Conservation (phyloP, 2,329 filamentous ascomycete genomes). For the Diaporthe vexans region DNA sequence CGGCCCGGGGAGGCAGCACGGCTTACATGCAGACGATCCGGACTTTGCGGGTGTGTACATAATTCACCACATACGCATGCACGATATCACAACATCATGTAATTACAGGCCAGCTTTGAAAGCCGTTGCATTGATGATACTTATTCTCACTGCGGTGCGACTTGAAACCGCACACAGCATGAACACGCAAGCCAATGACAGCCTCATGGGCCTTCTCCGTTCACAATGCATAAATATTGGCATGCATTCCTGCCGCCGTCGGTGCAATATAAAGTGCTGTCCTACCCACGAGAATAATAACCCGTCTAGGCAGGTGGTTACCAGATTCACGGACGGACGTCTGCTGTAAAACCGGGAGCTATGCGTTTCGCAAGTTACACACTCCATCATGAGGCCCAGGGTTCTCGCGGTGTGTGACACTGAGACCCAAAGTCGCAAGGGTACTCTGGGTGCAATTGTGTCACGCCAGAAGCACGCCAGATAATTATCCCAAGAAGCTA, state of each 20-base stretch:
- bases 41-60: neutral
- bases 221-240: slow-evolving; percentile 25
- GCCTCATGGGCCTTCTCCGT: neutral
- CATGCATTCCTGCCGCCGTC: slow-evolving; percentile 17
- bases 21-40: neutral
- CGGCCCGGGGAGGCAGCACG: neutral
- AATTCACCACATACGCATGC: neutral
- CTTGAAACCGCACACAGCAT: neutral
- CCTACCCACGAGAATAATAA: slow-evolving; percentile 1
- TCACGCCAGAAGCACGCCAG: slow-evolving; percentile 23
- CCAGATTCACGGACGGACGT: slow-evolving; percentile 15
- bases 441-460: slow-evolving; percentile 20
- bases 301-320: slow-evolving; percentile 17
- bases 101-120: neutral
- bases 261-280: slow-evolving; percentile 3
- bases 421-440: slow-evolving; percentile 8
- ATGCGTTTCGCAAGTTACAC: slow-evolving; percentile 8
- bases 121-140: slow-evolving; percentile 22
- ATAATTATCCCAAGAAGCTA: neutral
- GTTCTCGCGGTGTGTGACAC: slow-evolving; percentile 30
- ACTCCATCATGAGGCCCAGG: slow-evolving; percentile 4
- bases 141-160: neutral
- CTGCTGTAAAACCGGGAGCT: slow-evolving; percentile 8
- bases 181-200: slow-evolving; percentile 8
- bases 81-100: neutral